Evolutionary conservation across 306 rosid genomes (phyloP), one percentile per base, ranked within the genome.

Genomic region (Trichosanthes cucumerina): DNA sequence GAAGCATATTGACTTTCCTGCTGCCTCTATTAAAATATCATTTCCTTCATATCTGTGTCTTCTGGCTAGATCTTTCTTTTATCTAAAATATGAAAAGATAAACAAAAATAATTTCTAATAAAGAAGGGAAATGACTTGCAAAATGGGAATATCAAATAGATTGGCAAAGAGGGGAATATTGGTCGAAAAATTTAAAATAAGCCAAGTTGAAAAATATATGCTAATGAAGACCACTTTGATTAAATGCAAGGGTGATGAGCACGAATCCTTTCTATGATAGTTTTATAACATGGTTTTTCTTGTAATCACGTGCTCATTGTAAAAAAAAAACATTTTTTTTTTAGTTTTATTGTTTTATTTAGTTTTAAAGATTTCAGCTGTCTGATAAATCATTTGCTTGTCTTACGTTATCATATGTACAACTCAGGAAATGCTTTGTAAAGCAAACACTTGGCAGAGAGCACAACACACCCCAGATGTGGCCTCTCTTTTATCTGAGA

Each of bases 381-480:
- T 39, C 16, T 66, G 73, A 66, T 66, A 36, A 36, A 38, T 38
- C 18, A 66, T 43, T 66, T 66, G 33, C 74, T 66, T n/a, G 66
- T 39, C 31, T n/a, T n/a, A 38, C 4, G 31, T 4, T 66, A 66
- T 66, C 16, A 10, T 39, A 39, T 68, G 52, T 11, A 78, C 49
- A 31, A 78, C 57, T 79, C 93, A 94, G 98, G 98, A 95, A 80
- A 90, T 92, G 79, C 92, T 92, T 64, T 95, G 97, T 79, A 95
- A 95, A 83, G 95, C 97, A 78, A 92, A 95, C 84, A 92, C 88
- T 12, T 91, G 97, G 96, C 98, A 95, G 74, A 89, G 98, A 81
- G 89, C 97, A 41, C 97, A 90, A 80, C 94, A 93, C 50, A 88
- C 97, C 82, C 89, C 95, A 39, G 98, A 92, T 82, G 93, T 95